Conservation (phyloP, 139 green algal genomes). For the Ettlia oleoabundans region DNA sequence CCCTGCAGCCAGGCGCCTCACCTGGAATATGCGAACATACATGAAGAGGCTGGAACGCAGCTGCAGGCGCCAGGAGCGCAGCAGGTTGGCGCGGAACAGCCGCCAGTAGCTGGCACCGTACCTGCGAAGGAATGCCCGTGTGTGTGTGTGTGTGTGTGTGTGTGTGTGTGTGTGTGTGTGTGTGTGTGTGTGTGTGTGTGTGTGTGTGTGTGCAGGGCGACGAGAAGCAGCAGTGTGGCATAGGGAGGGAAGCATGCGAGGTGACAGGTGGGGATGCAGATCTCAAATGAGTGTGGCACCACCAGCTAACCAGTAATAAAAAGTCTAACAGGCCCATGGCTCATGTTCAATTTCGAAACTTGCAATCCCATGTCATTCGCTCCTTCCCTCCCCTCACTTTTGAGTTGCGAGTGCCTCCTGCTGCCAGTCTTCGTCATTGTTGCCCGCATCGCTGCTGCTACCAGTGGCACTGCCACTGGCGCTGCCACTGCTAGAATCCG, state of each 20-base stretch:
- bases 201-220: neutral
- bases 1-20: too few species aligned
- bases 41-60: slow-evolving; percentile 34
- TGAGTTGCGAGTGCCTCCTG: slow-evolving; percentile 10
- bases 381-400: too few species aligned
- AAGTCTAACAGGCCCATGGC: too few species aligned
- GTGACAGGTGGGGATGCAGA: too few species aligned
- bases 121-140: neutral
- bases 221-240: too few species aligned
- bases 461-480: neutral
- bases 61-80: slow-evolving; percentile 27
- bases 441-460: neutral
- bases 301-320: too few species aligned
- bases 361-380: too few species aligned
- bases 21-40: slow-evolving; percentile 38
- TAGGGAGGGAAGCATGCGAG: too few species aligned
- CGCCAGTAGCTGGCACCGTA: slow-evolving; percentile 31
- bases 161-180: too few species aligned
- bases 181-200: too few species aligned
- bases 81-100: slow-evolving; percentile 25
- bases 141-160: neutral
- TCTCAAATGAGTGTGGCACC: too few species aligned
- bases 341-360: too few species aligned
- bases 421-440: neutral
- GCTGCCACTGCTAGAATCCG: neutral